phyloP scores from a whole-genome alignment of 768 basidiomycete species.

The Lentinula sp. region DNA sequence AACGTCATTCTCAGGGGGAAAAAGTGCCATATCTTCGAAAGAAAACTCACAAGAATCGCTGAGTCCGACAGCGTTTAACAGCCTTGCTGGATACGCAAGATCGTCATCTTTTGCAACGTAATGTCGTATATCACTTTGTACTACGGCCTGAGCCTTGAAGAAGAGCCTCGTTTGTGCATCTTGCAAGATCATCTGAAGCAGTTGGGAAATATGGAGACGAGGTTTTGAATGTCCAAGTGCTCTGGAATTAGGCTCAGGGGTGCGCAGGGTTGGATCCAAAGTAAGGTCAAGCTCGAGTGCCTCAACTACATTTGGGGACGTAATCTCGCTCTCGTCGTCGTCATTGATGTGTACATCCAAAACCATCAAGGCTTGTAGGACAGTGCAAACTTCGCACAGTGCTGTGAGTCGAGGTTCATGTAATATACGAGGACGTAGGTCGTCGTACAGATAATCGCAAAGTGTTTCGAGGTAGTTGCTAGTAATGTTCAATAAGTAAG shows the following conservation, averaged over 20 bases:
- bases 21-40: not conserved
- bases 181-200: slow-evolving; percentile 87
- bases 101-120: slow-evolving; percentile 76
- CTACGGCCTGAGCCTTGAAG: slow-evolving; percentile 91
- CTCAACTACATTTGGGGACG: slow-evolving; percentile 14
- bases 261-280: slow-evolving; percentile 11
- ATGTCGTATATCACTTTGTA: slow-evolving; percentile 84
- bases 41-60: slow-evolving; percentile 2
- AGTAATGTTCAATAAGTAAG: not conserved
- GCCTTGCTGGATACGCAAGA: slow-evolving; percentile 80
- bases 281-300: slow-evolving; percentile 14
- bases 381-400: slow-evolving; percentile 93
- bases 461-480: slow-evolving; percentile 88
- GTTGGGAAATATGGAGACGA: slow-evolving; percentile 73
- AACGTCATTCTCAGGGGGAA: slow-evolving; percentile 37
- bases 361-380: slow-evolving; percentile 94
- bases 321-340: slow-evolving; percentile 24
- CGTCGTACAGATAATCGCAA: slow-evolving; percentile 93
- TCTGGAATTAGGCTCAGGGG: not conserved
- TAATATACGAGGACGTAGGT: slow-evolving; percentile 89
- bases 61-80: slow-evolving; percentile 47
- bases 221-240: slow-evolving; percentile 20
- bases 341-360: slow-evolving; percentile 52
- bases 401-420: slow-evolving; percentile 86
- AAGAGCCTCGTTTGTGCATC: slow-evolving; percentile 95